Base-by-base conservation (phyloP, 2,329 filamentous ascomycete genomes). In the Beauveria scarabaeidicola region DNA sequence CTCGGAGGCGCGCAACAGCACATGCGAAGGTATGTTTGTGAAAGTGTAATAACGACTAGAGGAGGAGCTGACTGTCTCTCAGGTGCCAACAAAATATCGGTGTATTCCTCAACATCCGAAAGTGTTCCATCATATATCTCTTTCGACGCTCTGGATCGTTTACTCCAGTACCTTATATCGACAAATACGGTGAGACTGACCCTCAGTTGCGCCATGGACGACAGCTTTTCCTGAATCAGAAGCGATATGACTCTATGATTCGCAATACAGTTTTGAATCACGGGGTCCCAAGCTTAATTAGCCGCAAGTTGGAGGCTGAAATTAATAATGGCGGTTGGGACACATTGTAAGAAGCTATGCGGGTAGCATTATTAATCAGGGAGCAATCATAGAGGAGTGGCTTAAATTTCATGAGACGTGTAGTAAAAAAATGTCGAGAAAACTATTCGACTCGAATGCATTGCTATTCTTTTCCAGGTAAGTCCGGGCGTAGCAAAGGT, bases 281-380 rank as follows among this genome's bases (percentile, higher is more conserved):
- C 67, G 87, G 89, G 5, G 85, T 99, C 29, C 92, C 92, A 40
- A 95, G 89, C 65, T 86, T 91, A 51, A 96, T 99, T 70, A 90
- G 89, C 64, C 81, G 94, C 65, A 93, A 91, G 73, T 74, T 99
- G 65, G 94, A 99, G 77, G 88, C 90, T 15, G 94, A 99, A 72
- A 91, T 97, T 48, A 99, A 99, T 70, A 97, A 91, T 67, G 94
- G 94, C 0, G 94, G 94, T 0, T 99, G 94, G 94, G 94, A 99
- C 77, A 97, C 85, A 43, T 62, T 74, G 59, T 74, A 66, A 66
- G 25, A 25, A 54, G 29, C n/a, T 21, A 27, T 56, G 32, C 41
- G 50, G 57, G 57, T 55, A 43, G 52, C 25, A 44, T 57, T 25
- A 32, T 41, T 48, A 53, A 27, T 19, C 10, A 27, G 25, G 17